Percentiles rank a stretch among this genome's conserved stretches.
phyloP scores from a whole-genome alignment of 176 grass and related monocot species.

The Bonia amplexicaulis region DNA sequence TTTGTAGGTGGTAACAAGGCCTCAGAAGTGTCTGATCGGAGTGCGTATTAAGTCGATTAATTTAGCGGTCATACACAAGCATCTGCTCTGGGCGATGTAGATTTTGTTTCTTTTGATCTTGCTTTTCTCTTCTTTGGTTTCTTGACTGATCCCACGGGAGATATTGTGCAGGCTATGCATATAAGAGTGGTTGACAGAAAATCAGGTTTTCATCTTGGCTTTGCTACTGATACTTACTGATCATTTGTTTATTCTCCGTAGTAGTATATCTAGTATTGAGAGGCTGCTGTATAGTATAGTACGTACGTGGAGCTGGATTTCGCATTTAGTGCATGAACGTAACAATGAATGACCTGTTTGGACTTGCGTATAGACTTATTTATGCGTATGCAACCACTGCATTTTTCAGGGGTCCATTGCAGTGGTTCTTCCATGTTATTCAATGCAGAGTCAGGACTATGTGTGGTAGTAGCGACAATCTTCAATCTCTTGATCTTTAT shows the following conservation, averaged over 20 bases:
- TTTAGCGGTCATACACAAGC: conserved; percentile 20
- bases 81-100: conserved; percentile 26
- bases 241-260: not conserved
- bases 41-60: conserved; percentile 7
- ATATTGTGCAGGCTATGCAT: conserved; percentile 40
- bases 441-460: not conserved
- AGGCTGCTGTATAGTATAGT: not conserved
- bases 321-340: conserved; percentile 9
- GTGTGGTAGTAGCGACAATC: not conserved
- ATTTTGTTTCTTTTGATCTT: not conserved
- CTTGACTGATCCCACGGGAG: conserved; percentile 37
- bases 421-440: not conserved
- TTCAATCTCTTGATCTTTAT: not conserved
- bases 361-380: not conserved
- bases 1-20: conserved; percentile 18
- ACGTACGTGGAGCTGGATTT: not conserved
- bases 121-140: not conserved
- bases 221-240: not conserved
- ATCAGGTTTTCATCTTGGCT: not conserved
- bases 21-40: conserved; percentile 25
- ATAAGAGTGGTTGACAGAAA: conserved; percentile 29
- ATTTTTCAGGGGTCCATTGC: not conserved
- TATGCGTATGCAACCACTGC: not conserved
- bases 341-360: not conserved
- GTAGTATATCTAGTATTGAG: not conserved